Percentiles rank a stretch among this genome's conserved stretches.
Conservation (phyloP, 345 rosid genomes). For the Eucalyptus erythrocorys region DNA sequence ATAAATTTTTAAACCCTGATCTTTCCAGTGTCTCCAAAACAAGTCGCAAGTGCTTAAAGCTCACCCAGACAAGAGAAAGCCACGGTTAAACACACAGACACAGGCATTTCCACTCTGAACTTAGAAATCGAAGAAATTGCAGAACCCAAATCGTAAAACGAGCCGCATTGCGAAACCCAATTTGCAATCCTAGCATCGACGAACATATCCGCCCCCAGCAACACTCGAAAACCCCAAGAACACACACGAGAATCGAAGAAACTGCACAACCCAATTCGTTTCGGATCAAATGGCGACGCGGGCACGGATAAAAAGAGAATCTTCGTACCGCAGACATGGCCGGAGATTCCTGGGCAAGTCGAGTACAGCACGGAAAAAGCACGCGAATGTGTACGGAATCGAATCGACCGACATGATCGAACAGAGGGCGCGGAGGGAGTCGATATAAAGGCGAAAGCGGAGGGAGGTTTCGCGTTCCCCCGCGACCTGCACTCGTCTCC, state of each 20-base stretch:
- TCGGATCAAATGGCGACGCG: neutral
- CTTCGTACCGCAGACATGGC: neutral
- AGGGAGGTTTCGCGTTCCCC: neutral
- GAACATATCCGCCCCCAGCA: neutral
- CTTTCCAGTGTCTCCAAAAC: neutral
- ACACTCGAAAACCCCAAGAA: fast-evolving
- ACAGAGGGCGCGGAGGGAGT: neutral
- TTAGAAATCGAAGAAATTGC: neutral
- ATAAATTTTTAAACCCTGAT: neutral
- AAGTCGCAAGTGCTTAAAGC: neutral
- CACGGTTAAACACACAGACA: neutral
- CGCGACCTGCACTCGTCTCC: neutral
- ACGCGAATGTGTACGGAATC: neutral
- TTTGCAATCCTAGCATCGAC: neutral
- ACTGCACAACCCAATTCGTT: neutral
- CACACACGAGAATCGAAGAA: neutral
- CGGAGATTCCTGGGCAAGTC: neutral
- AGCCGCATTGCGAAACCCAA: neutral
- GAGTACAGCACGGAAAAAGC: neutral
- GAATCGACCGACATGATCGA: neutral
- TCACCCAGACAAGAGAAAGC: neutral
- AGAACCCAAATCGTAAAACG: neutral
- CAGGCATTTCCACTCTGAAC: neutral
- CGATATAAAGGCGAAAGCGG: neutral
- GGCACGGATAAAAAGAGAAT: neutral